Evolutionary conservation across 805 yeast genomes (phyloP).

Genomic region (Sugiyamaella smithiae): DNA sequence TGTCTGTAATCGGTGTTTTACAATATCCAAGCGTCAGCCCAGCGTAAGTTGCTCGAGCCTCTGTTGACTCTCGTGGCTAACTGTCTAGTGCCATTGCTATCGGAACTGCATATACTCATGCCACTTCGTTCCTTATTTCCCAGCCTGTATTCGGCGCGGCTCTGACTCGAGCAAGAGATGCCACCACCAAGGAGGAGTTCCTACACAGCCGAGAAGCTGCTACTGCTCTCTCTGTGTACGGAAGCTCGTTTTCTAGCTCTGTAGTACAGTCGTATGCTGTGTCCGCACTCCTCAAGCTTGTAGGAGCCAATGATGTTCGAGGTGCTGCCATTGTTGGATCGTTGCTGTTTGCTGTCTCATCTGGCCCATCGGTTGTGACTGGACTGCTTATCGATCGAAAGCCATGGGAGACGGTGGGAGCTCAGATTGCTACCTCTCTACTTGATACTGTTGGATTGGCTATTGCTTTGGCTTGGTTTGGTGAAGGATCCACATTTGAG

Average conservation of each 20-base stretch:
- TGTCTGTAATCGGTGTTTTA: constrained; percentile 4
- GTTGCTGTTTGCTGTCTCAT: constrained; percentile 36
- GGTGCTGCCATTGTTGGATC: constrained; percentile 41
- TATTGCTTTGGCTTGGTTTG: constrained; percentile 37
- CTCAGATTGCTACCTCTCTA: constrained; percentile 33
- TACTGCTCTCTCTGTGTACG: constrained; percentile 35
- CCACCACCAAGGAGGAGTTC: constrained; percentile 36
- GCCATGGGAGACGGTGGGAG: constrained; percentile 35
- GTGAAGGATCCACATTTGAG: constrained; percentile 26
- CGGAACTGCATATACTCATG: constrained; percentile 40
- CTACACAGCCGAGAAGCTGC: constrained; percentile 37
- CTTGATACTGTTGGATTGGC: constrained; percentile 44
- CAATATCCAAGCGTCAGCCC: constrained; percentile 14
- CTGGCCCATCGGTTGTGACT: constrained; percentile 36
- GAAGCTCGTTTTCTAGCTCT: constrained; percentile 36
- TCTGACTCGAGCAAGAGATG: constrained; percentile 35
- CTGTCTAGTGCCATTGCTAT: constrained; percentile 35
- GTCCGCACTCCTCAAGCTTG: constrained; percentile 37
- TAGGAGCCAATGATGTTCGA: constrained; percentile 38
- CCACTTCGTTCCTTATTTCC: constrained; percentile 33
- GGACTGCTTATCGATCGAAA: constrained; percentile 36
- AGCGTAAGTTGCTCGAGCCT: constrained; percentile 1
- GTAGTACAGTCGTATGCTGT: constrained; percentile 42
- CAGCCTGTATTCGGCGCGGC: constrained; percentile 41
- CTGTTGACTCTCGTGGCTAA: background rate